Evolutionary conservation across 2,329 filamentous ascomycete species (phyloP), one percentile per base, ranked within the genome.

Genomic region (Fusarium sublunatum): DNA sequence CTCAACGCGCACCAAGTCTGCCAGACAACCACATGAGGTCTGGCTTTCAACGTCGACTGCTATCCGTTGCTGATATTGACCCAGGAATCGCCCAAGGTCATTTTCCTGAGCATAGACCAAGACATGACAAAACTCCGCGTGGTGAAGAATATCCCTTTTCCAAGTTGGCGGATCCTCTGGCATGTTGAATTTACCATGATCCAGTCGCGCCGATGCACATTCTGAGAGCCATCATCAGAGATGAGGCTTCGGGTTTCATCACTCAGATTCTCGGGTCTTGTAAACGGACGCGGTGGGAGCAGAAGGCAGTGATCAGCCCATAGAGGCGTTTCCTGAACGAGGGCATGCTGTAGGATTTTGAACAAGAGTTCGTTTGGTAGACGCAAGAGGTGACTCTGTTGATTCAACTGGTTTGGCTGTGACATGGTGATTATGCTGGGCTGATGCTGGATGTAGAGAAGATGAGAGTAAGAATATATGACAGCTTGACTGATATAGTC

Each of bases 291-390:
- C 35, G 49, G 34, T 5, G 38, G 25, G 3, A 34, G n/a, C 28
- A 53, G 43, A 35, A 53, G 32, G 39, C 38, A 44, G 11, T 29
- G n/a, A 13, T 58, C 55, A 15, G 45, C 19, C 39, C 43, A 45
- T 12, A 58, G 34, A 2, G 55, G 55, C n/a, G 25, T 32, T 9
- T 58, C 43, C n/a, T 38, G 29, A 8, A 5, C 2, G 24, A 58
- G 35, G 9, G 39, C 38, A 24, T 31, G 42, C 11, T 40, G 22
- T 9, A 58, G 43, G 12, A 58, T 58, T n/a, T 34, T 41, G 29
- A 58, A 28, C 9, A 58, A 8, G 9, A 58, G n/a, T 12, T 58
- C 44, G 15, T 58, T 40, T 28, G 55, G 29, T 11, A 58, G 54
- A 29, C 25, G 19, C 19, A 19, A 19, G 19, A 19, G 19, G 19